Conservation (phyloP, 805 yeast species). For the Wilhelminamyces savonicus region DNA sequence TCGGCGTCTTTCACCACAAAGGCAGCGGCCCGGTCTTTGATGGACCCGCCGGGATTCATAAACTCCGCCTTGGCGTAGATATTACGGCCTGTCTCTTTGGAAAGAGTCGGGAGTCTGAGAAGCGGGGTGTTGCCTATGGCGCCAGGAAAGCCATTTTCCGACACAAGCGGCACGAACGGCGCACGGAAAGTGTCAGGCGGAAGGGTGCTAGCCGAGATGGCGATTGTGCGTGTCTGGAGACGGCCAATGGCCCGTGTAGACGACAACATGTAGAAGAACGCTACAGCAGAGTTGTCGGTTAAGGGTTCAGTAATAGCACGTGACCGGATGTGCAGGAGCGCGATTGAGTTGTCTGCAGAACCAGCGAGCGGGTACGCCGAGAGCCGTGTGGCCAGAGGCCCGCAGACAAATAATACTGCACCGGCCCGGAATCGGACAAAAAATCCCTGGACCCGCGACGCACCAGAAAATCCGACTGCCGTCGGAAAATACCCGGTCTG, state of each 20-base stretch:
- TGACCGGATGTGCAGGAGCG: background rate
- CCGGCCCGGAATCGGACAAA: no score
- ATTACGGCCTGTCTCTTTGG: conserved; percentile 58
- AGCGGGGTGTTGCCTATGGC: conserved; percentile 95
- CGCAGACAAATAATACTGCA: no score
- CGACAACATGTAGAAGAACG: background rate
- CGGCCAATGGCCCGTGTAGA: background rate
- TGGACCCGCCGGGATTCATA: conserved; percentile 92
- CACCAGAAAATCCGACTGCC: no score
- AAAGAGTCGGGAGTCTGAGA: conserved; percentile 51
- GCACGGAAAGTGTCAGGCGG: conserved; percentile 9
- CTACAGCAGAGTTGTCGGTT: background rate
- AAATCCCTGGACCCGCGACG: no score
- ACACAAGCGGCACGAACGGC: conserved; percentile 59
- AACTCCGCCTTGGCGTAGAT: conserved; percentile 88
- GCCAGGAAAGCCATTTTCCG: conserved; percentile 64
- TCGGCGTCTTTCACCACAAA: conserved; percentile 78
- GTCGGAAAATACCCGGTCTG: no score
- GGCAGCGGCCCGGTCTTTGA: conserved; percentile 85
- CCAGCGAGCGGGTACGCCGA: background rate
- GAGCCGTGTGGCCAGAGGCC: no score
- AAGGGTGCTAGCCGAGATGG: background rate
- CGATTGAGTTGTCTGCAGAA: background rate
- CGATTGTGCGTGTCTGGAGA: background rate
- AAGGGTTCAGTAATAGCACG: background rate